Evolutionary conservation across 2,329 filamentous ascomycete species (phyloP).

Genomic region (Helotiales sp.): DNA sequence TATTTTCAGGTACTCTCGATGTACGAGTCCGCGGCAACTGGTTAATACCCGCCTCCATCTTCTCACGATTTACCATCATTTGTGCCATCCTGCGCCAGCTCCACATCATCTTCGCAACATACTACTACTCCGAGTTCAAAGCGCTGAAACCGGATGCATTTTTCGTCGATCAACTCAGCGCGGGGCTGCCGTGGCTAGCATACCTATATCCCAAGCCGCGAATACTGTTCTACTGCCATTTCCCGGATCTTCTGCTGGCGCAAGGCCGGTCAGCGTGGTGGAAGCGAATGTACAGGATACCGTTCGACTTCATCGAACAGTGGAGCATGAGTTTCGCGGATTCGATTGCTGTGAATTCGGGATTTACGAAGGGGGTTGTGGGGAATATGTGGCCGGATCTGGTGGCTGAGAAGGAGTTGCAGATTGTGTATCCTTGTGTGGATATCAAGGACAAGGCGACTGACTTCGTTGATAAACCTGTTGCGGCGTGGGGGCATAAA

Average conservation of each 20-base stretch:
- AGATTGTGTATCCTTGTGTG: slow-evolving; percentile 92
- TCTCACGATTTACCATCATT: slow-evolving; percentile 84
- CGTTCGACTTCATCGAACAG: slow-evolving; percentile 87
- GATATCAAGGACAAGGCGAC: slow-evolving; percentile 58
- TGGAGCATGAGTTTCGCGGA: slow-evolving; percentile 90
- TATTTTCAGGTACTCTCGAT: slow-evolving; percentile 81
- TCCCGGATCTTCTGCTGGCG: slow-evolving; percentile 88
- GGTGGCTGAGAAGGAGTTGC: slow-evolving; percentile 63
- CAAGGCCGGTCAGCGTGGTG: slow-evolving; percentile 66
- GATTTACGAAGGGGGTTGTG: slow-evolving; percentile 83
- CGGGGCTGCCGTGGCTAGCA: slow-evolving; percentile 82
- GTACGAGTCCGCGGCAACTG: slow-evolving; percentile 87
- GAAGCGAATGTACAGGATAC: slow-evolving; percentile 75
- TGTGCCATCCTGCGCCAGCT: slow-evolving; percentile 91
- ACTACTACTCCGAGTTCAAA: slow-evolving; percentile 65
- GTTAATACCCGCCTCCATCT: slow-evolving; percentile 76
- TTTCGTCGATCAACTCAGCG: slow-evolving; percentile 91
- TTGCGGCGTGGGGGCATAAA: slow-evolving; percentile 65
- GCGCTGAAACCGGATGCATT: slow-evolving; percentile 71
- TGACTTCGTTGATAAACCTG: slow-evolving; percentile 45
- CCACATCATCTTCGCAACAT: slow-evolving; percentile 75
- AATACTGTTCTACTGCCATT: slow-evolving; percentile 97
- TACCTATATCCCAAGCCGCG: slow-evolving; percentile 65
- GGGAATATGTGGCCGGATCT: slow-evolving; percentile 73
- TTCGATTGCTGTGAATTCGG: slow-evolving; percentile 91